phyloP scores from a whole-genome alignment of 2,329 filamentous ascomycete species.

The Fusarium sp. region DNA sequence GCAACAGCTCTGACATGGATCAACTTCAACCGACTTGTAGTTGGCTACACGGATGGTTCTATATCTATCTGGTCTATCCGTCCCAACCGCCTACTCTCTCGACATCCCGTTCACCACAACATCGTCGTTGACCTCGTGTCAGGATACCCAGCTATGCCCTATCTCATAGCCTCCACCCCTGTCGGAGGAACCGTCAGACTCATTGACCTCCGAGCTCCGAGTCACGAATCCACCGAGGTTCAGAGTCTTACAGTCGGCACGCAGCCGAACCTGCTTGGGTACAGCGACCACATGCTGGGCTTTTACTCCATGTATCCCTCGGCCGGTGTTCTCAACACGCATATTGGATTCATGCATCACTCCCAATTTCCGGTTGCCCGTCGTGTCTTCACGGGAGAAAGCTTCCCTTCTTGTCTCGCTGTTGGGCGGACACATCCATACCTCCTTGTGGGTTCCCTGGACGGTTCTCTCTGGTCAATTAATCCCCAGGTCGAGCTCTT shows the following conservation, averaged over 20 bases:
- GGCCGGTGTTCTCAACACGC: constrained; percentile 64
- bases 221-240: constrained; percentile 65
- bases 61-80: constrained; percentile 68
- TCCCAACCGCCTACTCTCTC: constrained; percentile 61
- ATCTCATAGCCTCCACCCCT: constrained; percentile 66
- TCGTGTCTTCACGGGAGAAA: constrained; percentile 63
- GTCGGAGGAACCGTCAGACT: constrained; percentile 66
- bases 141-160: constrained; percentile 67
- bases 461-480: constrained; percentile 65
- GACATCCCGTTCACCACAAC: constrained; percentile 66
- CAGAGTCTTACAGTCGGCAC: constrained; percentile 63
- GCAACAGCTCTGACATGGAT: constrained; percentile 68
- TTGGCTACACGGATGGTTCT: constrained; percentile 68
- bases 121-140: constrained; percentile 66
- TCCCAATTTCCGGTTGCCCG: constrained; percentile 65
- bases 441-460: constrained; percentile 64
- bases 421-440: constrained; percentile 65
- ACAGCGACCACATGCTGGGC: constrained; percentile 67
- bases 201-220: constrained; percentile 65
- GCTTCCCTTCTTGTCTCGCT: constrained; percentile 62
- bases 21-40: constrained; percentile 64
- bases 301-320: constrained; percentile 66
- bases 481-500: constrained; percentile 55
- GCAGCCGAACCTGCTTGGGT: constrained; percentile 65
- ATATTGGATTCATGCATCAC: constrained; percentile 64